These are phyloP conservation scores for Penicillium manginii DNA, from an alignment of 495 filamentous ascomycete genomes.

Conservation along the genomic window DNA sequence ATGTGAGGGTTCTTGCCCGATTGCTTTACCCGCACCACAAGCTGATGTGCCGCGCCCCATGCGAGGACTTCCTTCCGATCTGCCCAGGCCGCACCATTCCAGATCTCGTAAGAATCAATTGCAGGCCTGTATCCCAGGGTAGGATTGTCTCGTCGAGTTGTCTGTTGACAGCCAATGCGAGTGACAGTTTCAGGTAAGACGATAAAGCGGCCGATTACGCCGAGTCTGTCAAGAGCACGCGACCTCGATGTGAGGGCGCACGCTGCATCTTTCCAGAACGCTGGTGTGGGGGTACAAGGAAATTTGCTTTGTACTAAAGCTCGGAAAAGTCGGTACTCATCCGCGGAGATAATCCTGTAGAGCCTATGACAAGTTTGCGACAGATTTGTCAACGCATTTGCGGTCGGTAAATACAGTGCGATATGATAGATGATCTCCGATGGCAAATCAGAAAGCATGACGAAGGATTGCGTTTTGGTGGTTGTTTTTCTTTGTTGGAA, in stretches of 20 bases:
- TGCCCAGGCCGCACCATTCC: constrained; percentile 54
- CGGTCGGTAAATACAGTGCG: constrained; percentile 54
- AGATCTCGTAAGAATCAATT: constrained; percentile 63
- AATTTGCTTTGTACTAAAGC: constrained; percentile 59
- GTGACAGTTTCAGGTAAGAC: constrained; percentile 42
- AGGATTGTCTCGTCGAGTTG: constrained; percentile 49
- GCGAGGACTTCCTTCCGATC: constrained; percentile 60
- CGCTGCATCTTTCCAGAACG: constrained; percentile 56
- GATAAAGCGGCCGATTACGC: constrained; percentile 58
- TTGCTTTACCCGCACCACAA: constrained; percentile 52
- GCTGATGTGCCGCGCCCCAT: constrained; percentile 64
- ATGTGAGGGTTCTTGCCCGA: constrained; percentile 23
- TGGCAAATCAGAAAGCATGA: constrained; percentile 58
- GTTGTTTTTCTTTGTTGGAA: not conserved
- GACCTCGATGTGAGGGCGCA: constrained; percentile 61
- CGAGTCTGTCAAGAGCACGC: constrained; percentile 62
- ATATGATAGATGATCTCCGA: constrained; percentile 65
- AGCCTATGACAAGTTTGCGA: constrained; percentile 55
- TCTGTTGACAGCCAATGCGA: constrained; percentile 31
- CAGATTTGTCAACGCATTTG: constrained; percentile 50
- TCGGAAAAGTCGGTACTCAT: constrained; percentile 59
- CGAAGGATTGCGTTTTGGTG: constrained; percentile 1
- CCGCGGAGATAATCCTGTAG: constrained; percentile 50
- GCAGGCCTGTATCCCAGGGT: constrained; percentile 67
- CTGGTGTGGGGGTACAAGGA: constrained; percentile 42